Base-by-base conservation (phyloP, 179 eudicot genomes). In the Corrigiola litoralis region DNA sequence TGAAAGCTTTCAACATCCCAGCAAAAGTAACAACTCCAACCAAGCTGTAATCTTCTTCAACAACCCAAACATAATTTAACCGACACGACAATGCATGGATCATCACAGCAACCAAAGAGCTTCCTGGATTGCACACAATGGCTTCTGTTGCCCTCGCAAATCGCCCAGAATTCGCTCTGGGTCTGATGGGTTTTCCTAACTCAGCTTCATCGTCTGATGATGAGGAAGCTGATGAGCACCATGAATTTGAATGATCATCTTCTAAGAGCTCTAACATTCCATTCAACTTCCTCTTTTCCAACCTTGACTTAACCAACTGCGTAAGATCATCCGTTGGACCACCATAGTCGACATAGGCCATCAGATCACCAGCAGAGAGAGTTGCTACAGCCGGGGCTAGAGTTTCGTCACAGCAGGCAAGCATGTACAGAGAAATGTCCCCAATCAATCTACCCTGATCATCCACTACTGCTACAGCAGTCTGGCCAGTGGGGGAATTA, bases 81-180 rank as follows among this genome's bases (percentile, higher is more conserved):
- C 99, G 87, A 65, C 85, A 89, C 0, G 99, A 83, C 9, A 94
- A 76, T 0, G 97, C 94, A 58, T 90, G 97, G 70, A 94, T 84
- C 95, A 94, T 90, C 72, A 90, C 91, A 8, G 99, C 99, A 32
- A 83, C 81, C 74, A 94, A 59, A 5, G 97, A 85, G 72, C 90
- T 94, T 65, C 81, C 63, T 0, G 89, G 95, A 37, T 74, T 62
- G 71, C 95, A 90, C 10, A 82, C 72, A 0, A 90, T 78, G 2
- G 85, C 83, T 68, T 90, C 97, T 0, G 89, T 81, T 31, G 81
- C 75, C 77, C 82, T 79, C 12, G 49, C 77, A 5, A 70, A 76
- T 34, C 68, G 50, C 14, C 67, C 74, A 0, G 80, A 59, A 28
- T 57, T 66, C 3, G 83, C 66, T 3, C 86, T 77, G 2, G 69